Conservation (phyloP, 306 rosid species). For the Prunus persica region DNA sequence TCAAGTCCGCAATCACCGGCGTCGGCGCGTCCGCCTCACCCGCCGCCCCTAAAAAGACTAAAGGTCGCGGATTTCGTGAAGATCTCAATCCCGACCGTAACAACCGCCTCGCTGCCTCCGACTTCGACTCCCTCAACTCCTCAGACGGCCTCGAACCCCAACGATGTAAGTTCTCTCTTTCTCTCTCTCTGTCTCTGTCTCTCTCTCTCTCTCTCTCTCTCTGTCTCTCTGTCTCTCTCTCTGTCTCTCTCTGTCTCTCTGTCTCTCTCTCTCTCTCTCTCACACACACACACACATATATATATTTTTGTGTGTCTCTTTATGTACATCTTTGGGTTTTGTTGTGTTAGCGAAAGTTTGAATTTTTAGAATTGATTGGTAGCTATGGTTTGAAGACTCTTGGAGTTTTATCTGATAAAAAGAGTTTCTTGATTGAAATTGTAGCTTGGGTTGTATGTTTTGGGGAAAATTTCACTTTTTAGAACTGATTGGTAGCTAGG, state of each 20-base stretch:
- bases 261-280: too few relatives aligned
- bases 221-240: too few relatives aligned
- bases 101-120: slow-evolving; percentile 65
- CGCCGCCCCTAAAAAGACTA: slow-evolving; percentile 67
- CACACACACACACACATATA: neutral
- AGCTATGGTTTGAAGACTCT: slow-evolving; percentile 14
- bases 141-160: slow-evolving; percentile 88
- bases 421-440: neutral
- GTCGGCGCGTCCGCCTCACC: slow-evolving; percentile 53
- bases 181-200: too few relatives aligned
- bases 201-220: too few relatives aligned
- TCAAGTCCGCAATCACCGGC: slow-evolving; percentile 91
- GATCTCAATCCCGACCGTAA: slow-evolving; percentile 74
- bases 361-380: neutral
- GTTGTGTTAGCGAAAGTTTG: neutral
- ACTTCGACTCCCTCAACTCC: slow-evolving; percentile 75
- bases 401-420: neutral
- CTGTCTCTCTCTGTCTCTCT: too few relatives aligned
- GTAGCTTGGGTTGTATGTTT: neutral
- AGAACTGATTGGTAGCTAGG: neutral
- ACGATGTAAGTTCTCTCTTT: slow-evolving; percentile 52
- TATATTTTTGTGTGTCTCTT: too few relatives aligned
- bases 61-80: slow-evolving; percentile 91
- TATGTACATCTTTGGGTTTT: neutral
- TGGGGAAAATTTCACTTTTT: slow-evolving; percentile 4